phyloP scores from a whole-genome alignment of 1,139 yeast species.

The Nakaseomyces uthaithaninus region DNA sequence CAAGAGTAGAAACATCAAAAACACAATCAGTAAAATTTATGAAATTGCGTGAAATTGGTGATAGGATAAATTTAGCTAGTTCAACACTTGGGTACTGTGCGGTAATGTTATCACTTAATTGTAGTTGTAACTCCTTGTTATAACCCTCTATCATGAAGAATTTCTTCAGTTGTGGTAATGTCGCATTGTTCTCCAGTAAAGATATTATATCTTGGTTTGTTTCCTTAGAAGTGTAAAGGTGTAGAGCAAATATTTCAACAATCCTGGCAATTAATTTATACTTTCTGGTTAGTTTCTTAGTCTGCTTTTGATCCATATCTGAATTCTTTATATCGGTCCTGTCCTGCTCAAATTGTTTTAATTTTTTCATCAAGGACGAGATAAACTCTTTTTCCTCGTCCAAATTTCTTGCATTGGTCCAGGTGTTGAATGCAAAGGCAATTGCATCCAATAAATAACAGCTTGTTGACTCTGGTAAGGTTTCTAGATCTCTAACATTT shows the following conservation, averaged over 20 bases:
- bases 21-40: conserved; percentile 46
- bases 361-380: conserved; percentile 40
- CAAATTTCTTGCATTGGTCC: conserved; percentile 53
- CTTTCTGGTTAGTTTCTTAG: conserved; percentile 42
- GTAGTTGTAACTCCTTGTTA: conserved; percentile 40
- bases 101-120: conserved; percentile 40
- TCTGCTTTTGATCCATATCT: not conserved
- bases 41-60: conserved; percentile 42
- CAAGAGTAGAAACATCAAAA: conserved; percentile 59
- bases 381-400: conserved; percentile 46
- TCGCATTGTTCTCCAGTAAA: conserved; percentile 36
- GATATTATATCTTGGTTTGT: conserved; percentile 39
- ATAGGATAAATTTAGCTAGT: conserved; percentile 45
- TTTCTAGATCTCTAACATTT: conserved; percentile 44
- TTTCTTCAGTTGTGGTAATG: conserved; percentile 35
- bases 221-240: conserved; percentile 53
- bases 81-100: conserved; percentile 41
- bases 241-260: conserved; percentile 66
- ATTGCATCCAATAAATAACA: conserved; percentile 55
- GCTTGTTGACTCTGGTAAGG: conserved; percentile 49
- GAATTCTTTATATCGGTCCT: conserved; percentile 29
- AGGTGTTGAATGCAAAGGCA: conserved; percentile 56
- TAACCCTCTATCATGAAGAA: conserved; percentile 36
- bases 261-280: conserved; percentile 56
- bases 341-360: conserved; percentile 19